Conservation (phyloP, 1,284 basidiomycete species). For the Xanthoconium separans region DNA sequence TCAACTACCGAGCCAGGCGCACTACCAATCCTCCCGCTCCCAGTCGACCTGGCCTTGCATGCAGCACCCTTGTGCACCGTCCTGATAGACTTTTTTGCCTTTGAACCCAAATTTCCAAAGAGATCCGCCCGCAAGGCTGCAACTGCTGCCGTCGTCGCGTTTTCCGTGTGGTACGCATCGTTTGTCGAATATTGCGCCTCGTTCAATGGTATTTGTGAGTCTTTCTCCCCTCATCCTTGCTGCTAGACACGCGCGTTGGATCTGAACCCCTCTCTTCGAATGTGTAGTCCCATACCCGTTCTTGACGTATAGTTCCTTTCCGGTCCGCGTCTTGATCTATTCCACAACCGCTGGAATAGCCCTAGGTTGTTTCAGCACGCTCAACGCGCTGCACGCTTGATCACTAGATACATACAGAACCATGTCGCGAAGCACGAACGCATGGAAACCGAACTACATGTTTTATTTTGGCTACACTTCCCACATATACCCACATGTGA, state of each 20-base stretch:
- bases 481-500: neutral
- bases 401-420: neutral
- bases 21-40: slow-evolving; percentile 47
- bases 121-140: slow-evolving; percentile 46
- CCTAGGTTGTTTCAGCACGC: slow-evolving; percentile 51
- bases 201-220: slow-evolving; percentile 66
- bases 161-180: slow-evolving; percentile 52
- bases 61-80: slow-evolving; percentile 60
- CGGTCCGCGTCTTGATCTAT: slow-evolving; percentile 63
- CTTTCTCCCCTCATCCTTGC: neutral
- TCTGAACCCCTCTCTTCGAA: slow-evolving; percentile 8
- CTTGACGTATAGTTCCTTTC: slow-evolving; percentile 58
- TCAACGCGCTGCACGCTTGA: slow-evolving; percentile 46
- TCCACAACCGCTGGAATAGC: slow-evolving; percentile 50
- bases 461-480: neutral
- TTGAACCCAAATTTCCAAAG: slow-evolving; percentile 61
- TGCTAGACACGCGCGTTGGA: neutral
- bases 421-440: neutral
- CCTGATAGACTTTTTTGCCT: slow-evolving; percentile 67
- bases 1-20: slow-evolving; percentile 24
- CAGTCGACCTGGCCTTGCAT: slow-evolving; percentile 68
- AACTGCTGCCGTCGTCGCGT: slow-evolving; percentile 41
- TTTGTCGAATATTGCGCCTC: slow-evolving; percentile 73
- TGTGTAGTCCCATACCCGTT: slow-evolving; percentile 78
- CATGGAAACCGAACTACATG: neutral